phyloP scores from a whole-genome alignment of 1,139 yeast species.

The Nakaseomyces delphensis region DNA sequence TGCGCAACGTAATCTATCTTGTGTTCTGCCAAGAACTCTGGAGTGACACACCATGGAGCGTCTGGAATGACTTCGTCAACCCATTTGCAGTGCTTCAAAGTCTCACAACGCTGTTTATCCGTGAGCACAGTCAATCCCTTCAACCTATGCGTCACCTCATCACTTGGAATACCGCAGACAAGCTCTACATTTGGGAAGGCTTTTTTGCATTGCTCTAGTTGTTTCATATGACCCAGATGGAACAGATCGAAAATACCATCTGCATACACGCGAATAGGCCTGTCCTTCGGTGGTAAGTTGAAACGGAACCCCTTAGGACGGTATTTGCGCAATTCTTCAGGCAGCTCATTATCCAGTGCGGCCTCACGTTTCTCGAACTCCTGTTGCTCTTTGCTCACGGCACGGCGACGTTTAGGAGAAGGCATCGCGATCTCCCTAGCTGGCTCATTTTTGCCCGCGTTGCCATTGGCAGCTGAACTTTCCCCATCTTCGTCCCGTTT shows the following conservation, averaged over 20 bases:
- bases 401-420: constrained; percentile 1
- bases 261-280: constrained; percentile 87
- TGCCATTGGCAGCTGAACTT: background rate
- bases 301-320: constrained; percentile 65
- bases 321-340: constrained; percentile 55
- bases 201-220: constrained; percentile 91
- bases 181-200: constrained; percentile 76
- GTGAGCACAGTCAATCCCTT: constrained; percentile 88
- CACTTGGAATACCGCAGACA: constrained; percentile 89
- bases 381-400: constrained; percentile 7
- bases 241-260: constrained; percentile 96
- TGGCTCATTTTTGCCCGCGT: background rate
- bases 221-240: constrained; percentile 96
- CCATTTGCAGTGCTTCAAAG: constrained; percentile 87
- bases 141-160: constrained; percentile 78
- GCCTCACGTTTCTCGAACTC: constrained; percentile 44
- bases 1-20: constrained; percentile 94
- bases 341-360: constrained; percentile 49
- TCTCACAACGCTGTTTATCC: constrained; percentile 82
- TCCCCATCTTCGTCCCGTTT: constrained; percentile 16
- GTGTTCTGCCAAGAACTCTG: constrained; percentile 70
- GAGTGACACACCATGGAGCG: constrained; percentile 93
- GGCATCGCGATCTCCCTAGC: background rate
- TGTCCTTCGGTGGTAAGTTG: constrained; percentile 74
- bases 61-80: constrained; percentile 91